Base-by-base conservation (phyloP, 2,329 filamentous ascomycete genomes). In the Aspergillus novoparasiticus region DNA sequence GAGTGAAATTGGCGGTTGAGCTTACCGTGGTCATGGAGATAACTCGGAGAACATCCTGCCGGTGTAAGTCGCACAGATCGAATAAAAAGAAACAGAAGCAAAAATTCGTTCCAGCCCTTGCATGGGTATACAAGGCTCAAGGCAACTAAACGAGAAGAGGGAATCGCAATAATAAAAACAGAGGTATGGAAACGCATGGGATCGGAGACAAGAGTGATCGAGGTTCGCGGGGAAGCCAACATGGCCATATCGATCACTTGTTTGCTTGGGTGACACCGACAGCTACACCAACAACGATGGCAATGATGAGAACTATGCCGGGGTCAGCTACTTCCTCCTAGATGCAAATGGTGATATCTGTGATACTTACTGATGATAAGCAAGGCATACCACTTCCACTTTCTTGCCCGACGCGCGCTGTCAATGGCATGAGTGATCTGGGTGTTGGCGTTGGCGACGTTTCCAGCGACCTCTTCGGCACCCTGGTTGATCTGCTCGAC, bases 381-480 rank as follows among this genome's bases (percentile, higher is more conserved):
- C 70, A 97, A 81, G 84, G 93, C 97, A 77, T 91, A 94, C 94
- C 93, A 97, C 90, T 97, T 97, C 93, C 96, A 96, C 82, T 89
- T 92, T 70, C 92, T 86, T 57, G 90, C 92, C 71, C 88, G 87
- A 76, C 90, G 85, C 10, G 94, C 94, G 70, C 92, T 96, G 65
- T 86, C 84, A 66, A 97, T 91, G 14, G 94, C 94, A n/a, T 86
- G 86, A 45, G 85, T 88, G 64, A 98, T 91, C 78, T 97, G 88
- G 66, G 88, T 86, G 74, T 95, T 97, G 68, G 90, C 94, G 77
- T 95, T 90, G 73, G 90, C 87, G 55, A 97, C 86, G 78, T 98
- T 92, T 62, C 90, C 88, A 56, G 91, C 88, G 45, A 95, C 91
- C 74, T 96, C 91, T 79, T 96, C 91, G 43, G 88, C 92, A 81